Evolutionary conservation across 306 rosid species (phyloP), one percentile per base, ranked within the genome.

Genomic region (Senna siamea): DNA sequence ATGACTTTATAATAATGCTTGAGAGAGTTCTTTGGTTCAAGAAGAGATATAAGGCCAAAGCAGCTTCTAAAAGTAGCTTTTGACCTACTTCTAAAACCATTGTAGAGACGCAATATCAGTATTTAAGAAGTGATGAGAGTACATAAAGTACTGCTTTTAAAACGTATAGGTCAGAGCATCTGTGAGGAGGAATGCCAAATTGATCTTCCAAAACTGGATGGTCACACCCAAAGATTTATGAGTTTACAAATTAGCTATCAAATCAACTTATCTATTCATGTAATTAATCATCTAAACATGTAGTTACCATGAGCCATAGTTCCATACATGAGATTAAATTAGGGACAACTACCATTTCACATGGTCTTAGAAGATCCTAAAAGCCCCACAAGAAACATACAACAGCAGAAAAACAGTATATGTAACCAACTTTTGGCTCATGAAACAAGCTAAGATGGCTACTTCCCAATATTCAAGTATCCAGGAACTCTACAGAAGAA

Each of bases 321-420:
- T 68, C 50, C 51, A 47, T 23, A 10, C 35, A 73, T 28, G 54
- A 17, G 50, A 8, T 67, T 14, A 59, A 52, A 73, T 54, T 53
- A 14, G 46, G 37, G 37, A 9, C 30, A 32, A 52, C 37, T 66
- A 59, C 64, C 38, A 54, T 48, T 28, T 71, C 43, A 48, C 66
- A 60, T 35, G 63, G 14, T 60, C 64, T 52, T 59, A 52, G 26
- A 44, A 62, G 66, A 55, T 13, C 55, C 75, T 3, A 5, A 50
- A 60, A 67, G 59, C 41, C 75, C 35, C 70, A 40, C n/a, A 8
- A 53, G 66, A 69, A 26, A 17, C 35, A 69, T 40, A 65, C 14
- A 9, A 50, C 14, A 63, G 32, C 15, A 54, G 64, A 59, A 70
- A 43, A 70, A 9, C 44, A 62, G 68, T n/a, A 52, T 15, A 7